These are phyloP conservation scores for Turritis glabra DNA, from an alignment of 345 rosid species.

Conservation along the genomic window DNA sequence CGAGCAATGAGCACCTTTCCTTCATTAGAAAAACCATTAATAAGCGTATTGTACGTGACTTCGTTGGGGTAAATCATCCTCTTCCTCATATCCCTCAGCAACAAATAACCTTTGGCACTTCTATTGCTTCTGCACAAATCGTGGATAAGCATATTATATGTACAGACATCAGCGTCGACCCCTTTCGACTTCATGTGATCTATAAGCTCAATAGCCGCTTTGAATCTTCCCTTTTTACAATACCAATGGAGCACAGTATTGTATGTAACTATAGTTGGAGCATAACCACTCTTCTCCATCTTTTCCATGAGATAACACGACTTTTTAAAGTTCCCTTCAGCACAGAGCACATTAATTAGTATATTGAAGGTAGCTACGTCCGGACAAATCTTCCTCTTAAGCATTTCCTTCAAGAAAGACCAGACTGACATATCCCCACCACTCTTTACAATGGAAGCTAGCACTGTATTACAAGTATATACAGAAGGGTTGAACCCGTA, in stretches of 20 bases:
- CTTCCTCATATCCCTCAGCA: constrained; percentile 81
- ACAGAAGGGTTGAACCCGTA: constrained; percentile 72
- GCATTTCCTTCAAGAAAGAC: constrained; percentile 71
- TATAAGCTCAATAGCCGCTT: constrained; percentile 61
- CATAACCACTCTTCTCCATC: constrained; percentile 81
- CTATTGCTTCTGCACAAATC: constrained; percentile 70
- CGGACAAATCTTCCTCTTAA: constrained; percentile 68
- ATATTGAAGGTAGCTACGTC: constrained; percentile 83
- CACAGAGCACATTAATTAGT: constrained; percentile 66
- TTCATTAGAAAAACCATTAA: constrained; percentile 71
- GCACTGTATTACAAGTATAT: constrained; percentile 64
- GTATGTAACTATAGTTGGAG: constrained; percentile 70
- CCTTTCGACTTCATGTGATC: constrained; percentile 77
- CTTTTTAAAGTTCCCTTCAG: constrained; percentile 67
- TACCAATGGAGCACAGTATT: constrained; percentile 81
- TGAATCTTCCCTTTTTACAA: constrained; percentile 70
- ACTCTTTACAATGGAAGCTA: constrained; percentile 58
- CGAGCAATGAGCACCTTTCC: constrained; percentile 63
- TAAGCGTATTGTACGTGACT: constrained; percentile 76
- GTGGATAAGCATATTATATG: constrained; percentile 75
- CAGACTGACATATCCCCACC: constrained; percentile 55
- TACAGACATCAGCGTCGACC: constrained; percentile 67
- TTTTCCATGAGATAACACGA: constrained; percentile 66
- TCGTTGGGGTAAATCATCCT: constrained; percentile 61
- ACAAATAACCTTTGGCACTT: constrained; percentile 80